Evolutionary conservation across 73 alveolate species (phyloP).

Genomic region (Paramecium pentaurelia): DNA sequence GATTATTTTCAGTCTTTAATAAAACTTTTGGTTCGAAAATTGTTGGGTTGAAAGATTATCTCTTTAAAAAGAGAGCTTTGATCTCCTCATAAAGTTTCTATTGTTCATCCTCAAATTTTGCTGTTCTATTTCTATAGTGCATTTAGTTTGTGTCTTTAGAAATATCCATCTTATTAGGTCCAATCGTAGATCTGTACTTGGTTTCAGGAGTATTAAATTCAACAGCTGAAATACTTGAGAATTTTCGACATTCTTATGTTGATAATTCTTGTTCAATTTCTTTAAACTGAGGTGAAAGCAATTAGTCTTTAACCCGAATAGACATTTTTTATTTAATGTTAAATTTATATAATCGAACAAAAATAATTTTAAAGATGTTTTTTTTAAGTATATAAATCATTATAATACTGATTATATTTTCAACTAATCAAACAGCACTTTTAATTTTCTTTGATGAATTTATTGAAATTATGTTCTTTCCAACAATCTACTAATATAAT

Average conservation of each 20-base stretch:
- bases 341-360: not conserved
- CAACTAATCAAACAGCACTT: conserved; percentile 1
- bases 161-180: not conserved
- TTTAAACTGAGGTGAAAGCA: not conserved
- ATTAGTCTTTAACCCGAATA: not conserved
- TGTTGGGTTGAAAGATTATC: not conserved
- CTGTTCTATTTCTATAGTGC: not conserved
- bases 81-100: not conserved
- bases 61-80: not conserved
- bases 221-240: not conserved
- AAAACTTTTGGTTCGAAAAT: not conserved
- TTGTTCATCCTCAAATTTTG: conserved; percentile 7
- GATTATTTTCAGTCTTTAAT: not conserved
- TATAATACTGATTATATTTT: not conserved
- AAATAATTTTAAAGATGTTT: not conserved
- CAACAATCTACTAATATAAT: not conserved
- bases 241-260: not conserved
- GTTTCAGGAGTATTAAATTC: not conserved
- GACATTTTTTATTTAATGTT: not conserved
- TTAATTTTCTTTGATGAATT: not conserved
- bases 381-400: not conserved
- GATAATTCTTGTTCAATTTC: not conserved
- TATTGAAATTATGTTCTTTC: not conserved
- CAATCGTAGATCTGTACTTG: not conserved
- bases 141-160: not conserved